phyloP scores from a whole-genome alignment of 2,329 filamentous ascomycete genomes.

The Xylaria sp. region DNA sequence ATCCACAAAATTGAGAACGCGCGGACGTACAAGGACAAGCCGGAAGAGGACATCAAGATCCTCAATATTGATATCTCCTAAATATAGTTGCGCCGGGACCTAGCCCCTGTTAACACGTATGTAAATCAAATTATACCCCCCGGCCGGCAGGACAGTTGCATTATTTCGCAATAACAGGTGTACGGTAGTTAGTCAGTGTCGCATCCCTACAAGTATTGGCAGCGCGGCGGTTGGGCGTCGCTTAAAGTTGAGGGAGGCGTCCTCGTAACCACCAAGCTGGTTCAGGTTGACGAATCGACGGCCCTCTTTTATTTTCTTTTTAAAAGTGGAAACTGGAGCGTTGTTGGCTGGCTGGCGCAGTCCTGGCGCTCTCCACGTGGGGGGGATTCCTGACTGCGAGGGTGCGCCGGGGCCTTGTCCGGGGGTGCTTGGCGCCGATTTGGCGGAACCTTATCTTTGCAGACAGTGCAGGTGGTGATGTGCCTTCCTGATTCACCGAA shows the following conservation, averaged over 20 bases:
- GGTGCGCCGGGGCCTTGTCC: slow-evolving; percentile 14
- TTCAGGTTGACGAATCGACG: slow-evolving; percentile 21
- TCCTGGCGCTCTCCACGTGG: slow-evolving; percentile 34
- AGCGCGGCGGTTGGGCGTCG: slow-evolving; percentile 21
- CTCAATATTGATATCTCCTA: slow-evolving; percentile 80
- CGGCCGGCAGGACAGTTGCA: slow-evolving; percentile 8
- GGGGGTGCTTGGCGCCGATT: slow-evolving; percentile 34
- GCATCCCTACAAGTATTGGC: slow-evolving; percentile 10
- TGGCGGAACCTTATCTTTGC: slow-evolving; percentile 33
- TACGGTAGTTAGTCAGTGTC: slow-evolving; percentile 1
- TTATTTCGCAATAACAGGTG: slow-evolving; percentile 22
- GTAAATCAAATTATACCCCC: slow-evolving; percentile 23
- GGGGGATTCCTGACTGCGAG: slow-evolving; percentile 5
- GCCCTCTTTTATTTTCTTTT: slow-evolving; percentile 26
- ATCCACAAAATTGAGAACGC: slow-evolving; percentile 95
- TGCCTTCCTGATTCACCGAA: slow-evolving; percentile 17
- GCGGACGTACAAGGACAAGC: slow-evolving; percentile 89
- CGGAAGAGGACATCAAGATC: slow-evolving; percentile 97
- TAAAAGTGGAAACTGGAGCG: slow-evolving; percentile 28
- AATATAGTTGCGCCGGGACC: slow-evolving; percentile 28
- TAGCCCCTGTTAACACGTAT: slow-evolving; percentile 13
- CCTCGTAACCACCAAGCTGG: slow-evolving; percentile 28
- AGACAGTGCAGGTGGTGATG: slow-evolving; percentile 1
- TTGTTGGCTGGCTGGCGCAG: slow-evolving; percentile 15
- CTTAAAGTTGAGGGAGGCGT: slow-evolving; percentile 28